Evolutionary conservation across 2,329 filamentous ascomycete genomes (phyloP), one percentile per base, ranked within the genome.

Genomic region (Cercospora brassicicola): DNA sequence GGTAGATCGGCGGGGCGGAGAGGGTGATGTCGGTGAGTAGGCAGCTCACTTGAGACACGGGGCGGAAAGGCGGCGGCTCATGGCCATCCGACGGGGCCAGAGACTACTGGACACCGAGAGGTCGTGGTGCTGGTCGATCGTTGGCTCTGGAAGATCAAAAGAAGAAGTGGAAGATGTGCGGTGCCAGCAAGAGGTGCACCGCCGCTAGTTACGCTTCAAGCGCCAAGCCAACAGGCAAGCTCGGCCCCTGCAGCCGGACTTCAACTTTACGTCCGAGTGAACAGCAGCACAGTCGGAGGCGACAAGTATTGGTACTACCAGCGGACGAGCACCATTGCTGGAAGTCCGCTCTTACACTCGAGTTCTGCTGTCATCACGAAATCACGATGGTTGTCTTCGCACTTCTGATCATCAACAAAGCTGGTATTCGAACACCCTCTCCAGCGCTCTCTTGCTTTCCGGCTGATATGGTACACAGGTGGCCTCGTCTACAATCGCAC

Each of bases 321-420:
- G 42, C 42, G 7, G 45, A 51, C 18, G 45, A 51, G 45, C 20
- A 11, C 20, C 45, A 11, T 51, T 51, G 10, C 45, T 51, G 18
- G 45, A 20, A 51, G 45, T 51, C 18, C 45, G 45, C 18, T 23
- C 45, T 23, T 11, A 51, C 45, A 20, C 10, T 51, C 45, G 10
- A 51, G 2, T 48, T 13, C 15, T 20, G 45, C 45, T 11, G 45
- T 51, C 26, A 18, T 2, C 13, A 15, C 23, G 28, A n/a, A n/a
- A 26, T n/a, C 68, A 59, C 48, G 74, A 98, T 94, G 95, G 92
- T 93, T 73, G 91, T 99, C 80, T 95, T 96, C 81, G 90, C 94
- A 67, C 90, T 99, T 78, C 93, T 98, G 79, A 91, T 99, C 79
- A 97, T 99, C 84, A 98, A 97, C 86, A 99, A 99, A 86, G 94